Evolutionary conservation across 1,139 yeast species (phyloP), one percentile per base, ranked within the genome.

Genomic region (Debaryomyces coudertii): DNA sequence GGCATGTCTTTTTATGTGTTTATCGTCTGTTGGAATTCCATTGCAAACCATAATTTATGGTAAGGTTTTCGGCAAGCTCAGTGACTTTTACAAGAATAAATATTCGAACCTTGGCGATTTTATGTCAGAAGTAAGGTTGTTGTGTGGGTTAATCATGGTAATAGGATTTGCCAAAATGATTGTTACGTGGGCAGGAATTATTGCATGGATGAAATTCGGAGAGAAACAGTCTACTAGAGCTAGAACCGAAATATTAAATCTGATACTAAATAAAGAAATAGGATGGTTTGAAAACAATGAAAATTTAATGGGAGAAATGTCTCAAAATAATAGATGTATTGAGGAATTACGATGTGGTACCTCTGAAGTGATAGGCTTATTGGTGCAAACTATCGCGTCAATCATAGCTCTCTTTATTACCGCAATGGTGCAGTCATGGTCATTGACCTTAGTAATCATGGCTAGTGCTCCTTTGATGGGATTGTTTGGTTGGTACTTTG

Each of bases 381-480:
- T 83, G 2, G 59, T 80, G 4, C 83, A 82, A 53, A 75, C 82
- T 4, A 23, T 73, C 2, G 74, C 80, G 0, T 73, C 87, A 0
- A 68, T 82, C 0, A 45, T 82, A 5, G 79, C 88, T 0, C 69
- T 88, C 5, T 63, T 87, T 2, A 75, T 79, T 0, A 81, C 89
- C 2, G 85, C 97, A 0, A 77, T 93, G 63, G 76, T 77, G 49
- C 85, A 82, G 50, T 87, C 95, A 0, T 92, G 98, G 97, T 76
- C 87, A 3, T 73, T 93, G 9, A 88, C 98, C 0, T 63, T 93
- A 27, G 80, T 93, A 0, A 79, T 87, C 15, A 61, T 92, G 50
- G 84, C 89, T 1, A 76, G 86, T 7, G 59, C 89, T 2, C 99
- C 99, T 0, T 33, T 90, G 0, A 79, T 93, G 53, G 73, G 73